phyloP scores from a whole-genome alignment of 768 basidiomycete species.

The Suillus luteus region DNA sequence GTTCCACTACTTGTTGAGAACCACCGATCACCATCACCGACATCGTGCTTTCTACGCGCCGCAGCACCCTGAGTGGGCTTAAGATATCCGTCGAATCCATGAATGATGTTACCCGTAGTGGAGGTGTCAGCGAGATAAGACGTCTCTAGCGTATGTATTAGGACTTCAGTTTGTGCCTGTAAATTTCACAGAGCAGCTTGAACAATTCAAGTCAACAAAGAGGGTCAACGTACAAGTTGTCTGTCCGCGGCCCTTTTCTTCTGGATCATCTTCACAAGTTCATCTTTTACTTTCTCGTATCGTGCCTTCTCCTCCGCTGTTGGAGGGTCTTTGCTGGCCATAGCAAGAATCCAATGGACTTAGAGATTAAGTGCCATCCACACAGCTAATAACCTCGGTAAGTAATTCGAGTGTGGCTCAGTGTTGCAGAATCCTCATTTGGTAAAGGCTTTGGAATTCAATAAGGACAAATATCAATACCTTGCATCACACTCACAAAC shows the following conservation, averaged over 20 bases:
- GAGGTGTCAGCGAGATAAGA: constrained; percentile 79
- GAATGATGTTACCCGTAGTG: constrained; percentile 84
- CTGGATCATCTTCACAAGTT: constrained; percentile 69
- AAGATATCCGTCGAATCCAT: constrained; percentile 84
- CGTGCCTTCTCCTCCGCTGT: constrained; percentile 68
- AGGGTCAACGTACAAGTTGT: constrained; percentile 57
- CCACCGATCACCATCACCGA: constrained; percentile 74
- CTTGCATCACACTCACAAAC: too few relatives aligned
- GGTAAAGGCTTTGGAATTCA: not conserved
- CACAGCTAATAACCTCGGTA: not conserved
- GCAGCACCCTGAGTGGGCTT: constrained; percentile 62
- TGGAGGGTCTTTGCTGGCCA: constrained; percentile 44
- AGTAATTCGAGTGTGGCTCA: not conserved
- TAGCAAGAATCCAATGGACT: constrained; percentile 17
- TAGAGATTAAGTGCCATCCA: constrained; percentile 5
- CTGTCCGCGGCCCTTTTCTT: constrained; percentile 79
- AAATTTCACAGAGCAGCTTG: constrained; percentile 3
- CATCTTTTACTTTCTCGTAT: constrained; percentile 75
- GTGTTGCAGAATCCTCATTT: not conserved
- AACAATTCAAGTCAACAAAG: not conserved
- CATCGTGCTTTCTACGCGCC: constrained; percentile 67
- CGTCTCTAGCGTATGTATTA: constrained; percentile 78
- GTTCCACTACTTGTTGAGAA: constrained; percentile 84
- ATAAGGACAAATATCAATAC: not conserved
- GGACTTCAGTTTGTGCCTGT: constrained; percentile 75